These are phyloP conservation scores for Phoenix dactylifera DNA, from an alignment of 176 grass and related monocot genomes.

Conservation along the genomic window DNA sequence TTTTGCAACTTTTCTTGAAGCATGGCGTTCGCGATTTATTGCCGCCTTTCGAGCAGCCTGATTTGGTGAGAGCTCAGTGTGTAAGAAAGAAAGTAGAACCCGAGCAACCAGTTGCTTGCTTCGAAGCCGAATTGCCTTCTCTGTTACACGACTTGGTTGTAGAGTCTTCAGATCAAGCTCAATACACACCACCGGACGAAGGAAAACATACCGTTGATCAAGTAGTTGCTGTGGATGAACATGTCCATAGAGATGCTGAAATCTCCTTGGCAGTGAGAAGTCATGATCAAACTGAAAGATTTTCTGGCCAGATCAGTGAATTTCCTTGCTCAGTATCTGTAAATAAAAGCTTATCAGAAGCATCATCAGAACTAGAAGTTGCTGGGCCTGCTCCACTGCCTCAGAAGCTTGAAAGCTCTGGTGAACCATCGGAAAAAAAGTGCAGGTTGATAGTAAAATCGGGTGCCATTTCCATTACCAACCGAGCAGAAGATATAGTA, in stretches of 20 bases:
- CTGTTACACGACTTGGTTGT: conserved; percentile 17
- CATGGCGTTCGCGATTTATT: conserved; percentile 57
- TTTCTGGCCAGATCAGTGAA: conserved; percentile 9
- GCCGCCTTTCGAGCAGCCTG: conserved; percentile 77
- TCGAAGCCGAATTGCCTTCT: conserved; percentile 11
- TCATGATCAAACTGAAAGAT: conserved; percentile 14
- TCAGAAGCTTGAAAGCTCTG: conserved; percentile 28
- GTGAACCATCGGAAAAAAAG: conserved; percentile 52
- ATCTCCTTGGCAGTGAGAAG: background rate
- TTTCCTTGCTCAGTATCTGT: conserved; percentile 8
- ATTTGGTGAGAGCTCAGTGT: conserved; percentile 43
- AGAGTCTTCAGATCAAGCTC: background rate
- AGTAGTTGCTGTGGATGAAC: conserved; percentile 20
- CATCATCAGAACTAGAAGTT: conserved; percentile 25
- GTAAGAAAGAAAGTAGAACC: conserved; percentile 20
- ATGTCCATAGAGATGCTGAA: background rate
- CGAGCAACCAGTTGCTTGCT: conserved; percentile 17
- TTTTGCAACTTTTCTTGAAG: conserved; percentile 63
- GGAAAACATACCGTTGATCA: conserved; percentile 28
- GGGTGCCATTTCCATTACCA: conserved; percentile 28
- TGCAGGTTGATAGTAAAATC: conserved; percentile 57
- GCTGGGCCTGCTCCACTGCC: conserved; percentile 3
- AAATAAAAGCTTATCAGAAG: conserved; percentile 36
- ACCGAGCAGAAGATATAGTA: conserved; percentile 37
- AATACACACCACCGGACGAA: conserved; percentile 15